Base-by-base conservation (phyloP, 2,329 filamentous ascomycete genomes). In the Parasarocladium wereldwijsianum region DNA sequence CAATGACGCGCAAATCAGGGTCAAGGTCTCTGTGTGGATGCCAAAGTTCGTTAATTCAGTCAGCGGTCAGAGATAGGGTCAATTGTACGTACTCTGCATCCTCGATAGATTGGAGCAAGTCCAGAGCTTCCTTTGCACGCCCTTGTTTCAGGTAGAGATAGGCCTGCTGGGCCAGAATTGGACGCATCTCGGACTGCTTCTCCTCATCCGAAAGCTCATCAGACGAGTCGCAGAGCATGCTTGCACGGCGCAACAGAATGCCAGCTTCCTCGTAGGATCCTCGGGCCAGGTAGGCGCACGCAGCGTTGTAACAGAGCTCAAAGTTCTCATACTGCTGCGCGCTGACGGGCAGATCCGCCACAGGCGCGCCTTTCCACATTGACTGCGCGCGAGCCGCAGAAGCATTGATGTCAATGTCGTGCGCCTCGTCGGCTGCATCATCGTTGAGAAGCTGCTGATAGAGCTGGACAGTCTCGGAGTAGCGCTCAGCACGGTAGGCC, bases 251-350 rank as follows among this genome's bases (percentile, higher is more conserved):
- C 35, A 90, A 55, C 33, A 86, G 59, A 15, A 76, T 57, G 14
- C 71, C 64, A 2, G 72, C 81, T 39, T 72, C 66, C 4, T 55
- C 62, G 21, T 81, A 58, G 40, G 81, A 75, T 6, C 73, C 76
- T 26, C 70, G 62, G 10, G 78, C 77, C 42, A 90, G 74, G 47
- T 70, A 72, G 13, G 65, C 65, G 48, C 81, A 87, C 7, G 80
- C 82, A 15, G 72, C 67, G 50, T 92, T 92, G 55, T 82, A 92
- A 8, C 79, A 76, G 16, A 78, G 76, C 56, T 90, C 83, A 41
- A 90, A 90, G 2, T 76, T 70, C 37, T 85, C 78, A 16, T 79
- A 54, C 41, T 81, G 71, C 36, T 40, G 40, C 14, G 75, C 70
- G 34, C 64, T 57, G 6, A 55, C 54, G 7, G 66, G 58, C 44